Conservation (phyloP, 306 rosid genomes). For the Arachis stenosperma region DNA sequence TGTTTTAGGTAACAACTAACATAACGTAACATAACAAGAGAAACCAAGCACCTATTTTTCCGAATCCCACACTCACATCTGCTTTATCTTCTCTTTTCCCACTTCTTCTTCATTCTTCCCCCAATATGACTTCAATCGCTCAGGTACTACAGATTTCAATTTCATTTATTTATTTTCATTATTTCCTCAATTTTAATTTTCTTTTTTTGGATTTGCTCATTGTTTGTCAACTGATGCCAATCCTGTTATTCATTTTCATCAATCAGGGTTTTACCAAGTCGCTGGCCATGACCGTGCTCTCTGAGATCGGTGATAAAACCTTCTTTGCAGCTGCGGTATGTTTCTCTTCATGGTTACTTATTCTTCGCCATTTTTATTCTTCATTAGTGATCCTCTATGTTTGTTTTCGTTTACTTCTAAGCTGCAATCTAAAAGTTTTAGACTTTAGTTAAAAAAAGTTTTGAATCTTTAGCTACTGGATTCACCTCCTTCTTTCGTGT, state of each 20-base stretch:
- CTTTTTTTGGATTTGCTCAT: not conserved
- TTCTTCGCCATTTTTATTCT: not conserved
- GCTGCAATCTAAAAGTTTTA: not conserved
- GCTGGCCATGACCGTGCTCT: conserved; percentile 89
- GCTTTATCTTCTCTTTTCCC: not conserved
- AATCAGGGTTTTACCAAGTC: conserved; percentile 94
- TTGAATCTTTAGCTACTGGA: not conserved
- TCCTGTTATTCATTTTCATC: not conserved
- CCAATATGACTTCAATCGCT: conserved; percentile 68
- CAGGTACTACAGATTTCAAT: conserved; percentile 52
- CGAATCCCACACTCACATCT: not conserved
- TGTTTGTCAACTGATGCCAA: conserved; percentile 1
- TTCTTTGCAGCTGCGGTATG: conserved; percentile 96
- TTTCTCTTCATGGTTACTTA: not conserved
- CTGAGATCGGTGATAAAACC: conserved; percentile 98
- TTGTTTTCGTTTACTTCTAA: not conserved
- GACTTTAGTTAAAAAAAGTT: not conserved
- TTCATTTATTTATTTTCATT: not conserved
- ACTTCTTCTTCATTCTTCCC: conserved; percentile 22
- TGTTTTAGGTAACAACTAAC: not conserved
- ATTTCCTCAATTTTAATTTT: not conserved
- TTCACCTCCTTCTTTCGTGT: not conserved
- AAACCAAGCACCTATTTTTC: too few relatives aligned
- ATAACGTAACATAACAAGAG: not conserved
- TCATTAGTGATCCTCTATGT: conserved; percentile 6